Base-by-base conservation (phyloP, 1,139 yeast genomes). In the Nadsonia starkeyi-henricii region DNA sequence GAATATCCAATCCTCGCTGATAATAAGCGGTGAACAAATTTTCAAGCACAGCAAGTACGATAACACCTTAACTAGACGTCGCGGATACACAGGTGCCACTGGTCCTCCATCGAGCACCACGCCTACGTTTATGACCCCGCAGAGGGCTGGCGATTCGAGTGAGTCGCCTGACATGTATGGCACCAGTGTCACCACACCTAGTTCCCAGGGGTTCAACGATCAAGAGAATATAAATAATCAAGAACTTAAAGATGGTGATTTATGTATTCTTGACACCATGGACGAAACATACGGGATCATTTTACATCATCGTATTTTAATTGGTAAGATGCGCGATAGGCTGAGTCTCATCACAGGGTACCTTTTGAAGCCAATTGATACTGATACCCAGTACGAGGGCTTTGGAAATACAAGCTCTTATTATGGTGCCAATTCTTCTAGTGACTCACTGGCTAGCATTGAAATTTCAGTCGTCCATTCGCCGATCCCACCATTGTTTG, bases 271-370 rank as follows among this genome's bases (percentile, higher is more conserved):
- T 5, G 67, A 64, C 47, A 63, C 58, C 20, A 56, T 54, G 43
- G 66, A 78, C 45, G 81, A 77, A 45, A 69, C 83, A 0, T 75
- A 75, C 55, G 94, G 88, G 0, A 61, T 83, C 1, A 67, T 85
- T 1, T 77, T 85, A 4, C 54, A 44, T 37, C 53, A 50, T 48
- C 45, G 45, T n/a, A 46, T 28, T 26, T 43, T 36, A 5, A 30
- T 21, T 20, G 47, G 36, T 4, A 47, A 42, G 45, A 23, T 19
- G 44, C 45, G 19, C 26, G 42, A 18, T 28, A 41, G 43, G 7
- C 43, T 46, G 37, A 45, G 57, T 3, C 46, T 54, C 2, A 55
- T 59, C 1, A 76, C 84, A 1, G 95, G 95, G 0, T 82, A 79
- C 51, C 66, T 85, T 43, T 58, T 83, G 20, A 80, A 76, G 53